Conservation (phyloP, 2,329 filamentous ascomycete genomes). For the Paramyrothecium sp. region DNA sequence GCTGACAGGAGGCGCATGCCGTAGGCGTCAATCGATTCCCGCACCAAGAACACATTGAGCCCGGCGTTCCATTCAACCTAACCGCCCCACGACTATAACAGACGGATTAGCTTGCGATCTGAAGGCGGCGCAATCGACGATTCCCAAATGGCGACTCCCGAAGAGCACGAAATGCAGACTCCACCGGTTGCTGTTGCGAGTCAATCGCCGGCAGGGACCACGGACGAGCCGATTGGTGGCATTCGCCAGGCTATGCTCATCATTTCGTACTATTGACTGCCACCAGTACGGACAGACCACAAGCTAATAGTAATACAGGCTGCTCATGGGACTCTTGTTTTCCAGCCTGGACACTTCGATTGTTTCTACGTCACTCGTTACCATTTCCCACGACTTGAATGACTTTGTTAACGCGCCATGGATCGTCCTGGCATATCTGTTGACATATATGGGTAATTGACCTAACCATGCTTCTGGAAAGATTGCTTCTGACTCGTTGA, state of each 20-base stretch:
- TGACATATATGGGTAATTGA: conserved; percentile 53
- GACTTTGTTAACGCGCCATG: conserved; percentile 53
- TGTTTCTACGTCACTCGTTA: conserved; percentile 56
- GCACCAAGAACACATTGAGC: too few species aligned
- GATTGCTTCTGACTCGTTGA: conserved; percentile 9
- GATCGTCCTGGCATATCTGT: conserved; percentile 54
- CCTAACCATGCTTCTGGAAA: neutral
- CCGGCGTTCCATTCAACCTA: too few species aligned
- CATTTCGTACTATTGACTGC: conserved; percentile 8
- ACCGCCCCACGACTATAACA: too few species aligned
- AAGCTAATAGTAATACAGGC: conserved; percentile 24
- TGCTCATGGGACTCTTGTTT: conserved; percentile 53
- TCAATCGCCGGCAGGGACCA: neutral
- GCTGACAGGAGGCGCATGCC: too few species aligned
- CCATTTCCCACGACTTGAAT: conserved; percentile 50
- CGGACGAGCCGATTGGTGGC: neutral
- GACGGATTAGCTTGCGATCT: too few species aligned
- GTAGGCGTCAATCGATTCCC: too few species aligned
- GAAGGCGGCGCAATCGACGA: too few species aligned
- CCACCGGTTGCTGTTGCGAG: neutral
- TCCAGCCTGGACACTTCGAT: conserved; percentile 58
- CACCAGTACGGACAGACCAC: neutral
- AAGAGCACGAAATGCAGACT: conserved; percentile 7
- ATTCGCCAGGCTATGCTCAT: conserved; percentile 9
- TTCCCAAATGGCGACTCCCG: conserved; percentile 21